Evolutionary conservation across 139 green algal genomes (phyloP).

Genomic region (Nannochloris sp.): DNA sequence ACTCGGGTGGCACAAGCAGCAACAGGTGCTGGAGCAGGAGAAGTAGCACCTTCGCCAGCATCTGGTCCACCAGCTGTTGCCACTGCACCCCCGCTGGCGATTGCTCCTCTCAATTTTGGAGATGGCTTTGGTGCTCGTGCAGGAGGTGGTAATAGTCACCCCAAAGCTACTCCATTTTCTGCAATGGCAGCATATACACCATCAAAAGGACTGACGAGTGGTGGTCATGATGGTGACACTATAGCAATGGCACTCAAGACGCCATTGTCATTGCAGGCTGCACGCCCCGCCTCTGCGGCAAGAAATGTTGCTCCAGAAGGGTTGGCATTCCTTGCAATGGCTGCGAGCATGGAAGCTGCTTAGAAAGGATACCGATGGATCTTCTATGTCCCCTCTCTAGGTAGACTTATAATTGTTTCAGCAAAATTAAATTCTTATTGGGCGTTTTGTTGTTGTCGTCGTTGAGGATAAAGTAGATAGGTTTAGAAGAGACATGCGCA

Average conservation of each 20-base stretch:
- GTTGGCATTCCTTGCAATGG: constrained; percentile 28
- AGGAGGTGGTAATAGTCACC: constrained; percentile 1
- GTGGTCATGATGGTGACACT: background rate
- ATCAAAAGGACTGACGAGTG: background rate
- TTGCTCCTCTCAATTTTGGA: constrained; percentile 4
- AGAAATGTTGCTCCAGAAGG: constrained; percentile 2
- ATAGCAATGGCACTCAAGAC: constrained; percentile 9
- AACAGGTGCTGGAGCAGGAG: background rate
- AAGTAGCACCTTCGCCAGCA: background rate
- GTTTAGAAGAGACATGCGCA: too few species aligned
- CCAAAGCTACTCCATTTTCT: background rate
- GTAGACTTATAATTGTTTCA: too few species aligned
- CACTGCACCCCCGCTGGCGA: background rate
- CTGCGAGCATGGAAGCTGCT: constrained; percentile 32
- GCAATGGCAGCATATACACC: constrained; percentile 5
- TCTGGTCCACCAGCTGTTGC: background rate
- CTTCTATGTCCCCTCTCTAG: too few species aligned
- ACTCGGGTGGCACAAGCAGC: background rate
- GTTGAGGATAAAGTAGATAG: too few species aligned
- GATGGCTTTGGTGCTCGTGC: constrained; percentile 21
- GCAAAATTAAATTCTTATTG: too few species aligned
- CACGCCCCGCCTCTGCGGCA: background rate
- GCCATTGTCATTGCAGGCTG: constrained; percentile 4
- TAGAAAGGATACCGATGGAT: too few species aligned
- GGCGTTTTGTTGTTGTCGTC: too few species aligned